Conservation (phyloP, 2,329 filamentous ascomycete species). For the Aspergillus tubingensis region DNA sequence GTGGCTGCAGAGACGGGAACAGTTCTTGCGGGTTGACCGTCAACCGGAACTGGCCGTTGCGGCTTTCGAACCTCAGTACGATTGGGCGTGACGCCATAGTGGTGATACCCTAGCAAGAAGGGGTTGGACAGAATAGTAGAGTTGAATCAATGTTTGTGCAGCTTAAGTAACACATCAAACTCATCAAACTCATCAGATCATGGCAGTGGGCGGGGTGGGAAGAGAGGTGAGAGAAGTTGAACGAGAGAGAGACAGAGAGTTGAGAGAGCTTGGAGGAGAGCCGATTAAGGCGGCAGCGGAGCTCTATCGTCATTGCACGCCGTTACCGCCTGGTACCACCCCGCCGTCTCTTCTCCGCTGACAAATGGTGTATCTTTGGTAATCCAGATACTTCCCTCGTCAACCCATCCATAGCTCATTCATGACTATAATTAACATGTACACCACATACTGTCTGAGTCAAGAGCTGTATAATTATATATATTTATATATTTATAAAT, state of each 20-base stretch:
- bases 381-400: not conserved
- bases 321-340: constrained; percentile 10
- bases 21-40: constrained; percentile 72
- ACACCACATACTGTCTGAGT: not conserved
- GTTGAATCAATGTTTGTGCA: not conserved
- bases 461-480: not conserved
- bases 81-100: constrained; percentile 57
- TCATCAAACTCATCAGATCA: constrained; percentile 11
- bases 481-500: not conserved
- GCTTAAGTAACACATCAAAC: not conserved
- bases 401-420: too few relatives aligned
- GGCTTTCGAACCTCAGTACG: constrained; percentile 83
- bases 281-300: constrained; percentile 20
- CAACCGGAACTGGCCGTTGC: constrained; percentile 89
- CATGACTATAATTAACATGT: not conserved
- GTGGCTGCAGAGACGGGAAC: constrained; percentile 61
- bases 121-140: not conserved
- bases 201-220: not conserved
- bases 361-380: constrained; percentile 3
- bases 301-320: constrained; percentile 29
- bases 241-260: not conserved
- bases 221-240: not conserved
- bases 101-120: not conserved
- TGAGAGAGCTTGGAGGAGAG: constrained; percentile 9
- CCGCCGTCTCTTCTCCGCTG: not conserved